Evolutionary conservation across 805 yeast genomes (phyloP).

Genomic region (Cyberlindnera sargentensis): DNA sequence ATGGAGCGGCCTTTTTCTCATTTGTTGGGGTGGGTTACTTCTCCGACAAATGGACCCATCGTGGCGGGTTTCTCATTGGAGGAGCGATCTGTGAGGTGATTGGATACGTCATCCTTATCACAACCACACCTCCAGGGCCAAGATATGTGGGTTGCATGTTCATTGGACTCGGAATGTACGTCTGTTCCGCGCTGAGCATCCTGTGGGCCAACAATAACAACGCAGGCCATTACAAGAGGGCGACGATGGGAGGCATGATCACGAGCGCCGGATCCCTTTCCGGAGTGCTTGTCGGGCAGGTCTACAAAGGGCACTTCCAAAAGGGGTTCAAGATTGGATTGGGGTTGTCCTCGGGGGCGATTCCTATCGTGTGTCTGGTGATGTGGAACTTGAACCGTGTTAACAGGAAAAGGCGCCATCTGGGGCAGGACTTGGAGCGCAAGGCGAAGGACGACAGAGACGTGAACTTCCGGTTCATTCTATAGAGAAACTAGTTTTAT

Average conservation of each 20-base stretch:
- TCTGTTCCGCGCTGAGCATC: constrained; percentile 32
- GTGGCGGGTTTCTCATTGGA: constrained; percentile 30
- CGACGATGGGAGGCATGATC: constrained; percentile 32
- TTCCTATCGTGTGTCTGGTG: constrained; percentile 12
- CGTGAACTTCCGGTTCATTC: constrained; percentile 8
- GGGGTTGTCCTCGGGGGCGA: constrained; percentile 17
- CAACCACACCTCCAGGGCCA: constrained; percentile 27
- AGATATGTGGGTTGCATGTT: constrained; percentile 33
- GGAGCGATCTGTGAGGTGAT: constrained; percentile 27
- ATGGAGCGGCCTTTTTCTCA: constrained; percentile 28
- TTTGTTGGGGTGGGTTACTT: constrained; percentile 26
- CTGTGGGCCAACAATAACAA: constrained; percentile 35
- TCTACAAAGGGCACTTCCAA: constrained; percentile 27
- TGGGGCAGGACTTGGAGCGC: constrained; percentile 8
- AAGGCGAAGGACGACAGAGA: constrained; percentile 20
- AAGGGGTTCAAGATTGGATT: constrained; percentile 25
- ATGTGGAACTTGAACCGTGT: constrained; percentile 15
- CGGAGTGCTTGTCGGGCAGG: constrained; percentile 33
- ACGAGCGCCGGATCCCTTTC: constrained; percentile 30
- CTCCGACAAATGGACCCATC: constrained; percentile 26
- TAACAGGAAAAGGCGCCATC: constrained; percentile 13
- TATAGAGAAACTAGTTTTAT: neutral
- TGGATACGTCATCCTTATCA: constrained; percentile 29
- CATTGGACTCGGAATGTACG: constrained; percentile 32
- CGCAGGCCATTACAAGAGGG: constrained; percentile 34